phyloP scores from a whole-genome alignment of 2,329 filamentous ascomycete species.

The Curvularia spicifera region DNA sequence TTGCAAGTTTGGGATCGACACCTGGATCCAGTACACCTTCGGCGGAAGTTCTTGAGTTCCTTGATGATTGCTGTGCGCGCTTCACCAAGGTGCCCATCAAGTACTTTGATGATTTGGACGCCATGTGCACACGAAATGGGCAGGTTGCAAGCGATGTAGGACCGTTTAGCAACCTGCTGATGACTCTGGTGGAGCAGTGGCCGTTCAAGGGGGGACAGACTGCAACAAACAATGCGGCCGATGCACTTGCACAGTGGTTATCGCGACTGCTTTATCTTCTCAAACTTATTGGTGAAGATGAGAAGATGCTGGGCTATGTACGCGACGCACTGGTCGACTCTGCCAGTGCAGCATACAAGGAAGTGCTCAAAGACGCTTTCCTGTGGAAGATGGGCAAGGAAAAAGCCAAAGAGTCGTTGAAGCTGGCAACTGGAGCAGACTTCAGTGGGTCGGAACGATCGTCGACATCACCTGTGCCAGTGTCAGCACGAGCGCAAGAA shows the following conservation, averaged over 20 bases:
- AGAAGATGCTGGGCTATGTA: slow-evolving; percentile 32
- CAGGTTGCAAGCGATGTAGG: slow-evolving; percentile 26
- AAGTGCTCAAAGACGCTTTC: slow-evolving; percentile 44
- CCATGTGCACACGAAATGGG: slow-evolving; percentile 46
- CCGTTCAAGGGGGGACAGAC: slow-evolving; percentile 60
- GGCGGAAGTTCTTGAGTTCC: slow-evolving; percentile 66
- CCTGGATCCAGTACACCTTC: slow-evolving; percentile 35
- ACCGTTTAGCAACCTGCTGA: slow-evolving; percentile 67
- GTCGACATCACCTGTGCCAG: slow-evolving; percentile 34
- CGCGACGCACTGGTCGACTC: slow-evolving; percentile 40
- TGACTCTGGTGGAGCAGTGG: slow-evolving; percentile 78
- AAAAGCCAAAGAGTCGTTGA: slow-evolving; percentile 44
- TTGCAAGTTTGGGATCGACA: slow-evolving; percentile 56
- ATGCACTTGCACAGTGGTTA: slow-evolving; percentile 45
- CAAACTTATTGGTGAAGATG: slow-evolving; percentile 47
- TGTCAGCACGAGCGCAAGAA: slow-evolving; percentile 22
- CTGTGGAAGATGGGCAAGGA: slow-evolving; percentile 49
- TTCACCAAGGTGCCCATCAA: slow-evolving; percentile 80
- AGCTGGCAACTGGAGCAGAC: slow-evolving; percentile 43
- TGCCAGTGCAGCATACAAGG: slow-evolving; percentile 37
- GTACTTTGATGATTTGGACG: slow-evolving; percentile 75
- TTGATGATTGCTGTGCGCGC: slow-evolving; percentile 83
- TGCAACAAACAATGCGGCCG: slow-evolving; percentile 34
- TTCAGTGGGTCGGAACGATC: slow-evolving; percentile 47
- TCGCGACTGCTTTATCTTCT: slow-evolving; percentile 45